Evolutionary conservation across 129 eudicot genomes (phyloP), one percentile per base, ranked within the genome.

Genomic region (Pulicaria dysenterica): DNA sequence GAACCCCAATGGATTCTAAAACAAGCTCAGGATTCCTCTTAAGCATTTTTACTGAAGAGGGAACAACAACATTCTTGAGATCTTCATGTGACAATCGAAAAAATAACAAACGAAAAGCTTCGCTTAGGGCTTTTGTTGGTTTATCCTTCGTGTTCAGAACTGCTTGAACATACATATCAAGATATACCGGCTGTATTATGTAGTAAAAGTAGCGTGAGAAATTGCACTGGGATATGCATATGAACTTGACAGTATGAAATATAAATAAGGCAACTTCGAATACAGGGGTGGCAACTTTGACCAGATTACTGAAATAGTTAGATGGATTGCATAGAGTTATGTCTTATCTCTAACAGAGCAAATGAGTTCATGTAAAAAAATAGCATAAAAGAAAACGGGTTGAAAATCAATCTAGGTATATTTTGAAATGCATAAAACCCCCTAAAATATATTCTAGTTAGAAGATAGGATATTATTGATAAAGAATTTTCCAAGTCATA

Each of bases 21-120:
- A 92, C 96, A 58, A 95, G 90, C 86, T 95, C 99, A 1, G 99
- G 99, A 64, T 91, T 95, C 80, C 99, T 87, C 73, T 95, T 95
- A 57, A 95, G 85, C 99, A 95, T 86, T 84, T 91, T 95, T 24
- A 95, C 81, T 63, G 94, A 86, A 60, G 97, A 83, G 17, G 99
- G 97, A 53, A 95, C 78, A 40, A 95, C 79, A 11, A 72, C 51
- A 54, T 31, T 85, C 77, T 81, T 89, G 67, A 91, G 91, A 77
- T 95, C 99, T 79, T 95, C 99, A 77, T 91, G 99, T 6, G 92
- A 63, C 43, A 95, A 72, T 74, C 58, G 77, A 41, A 77, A 65
- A 74, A 81, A 91, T 49, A 95, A 82, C 3, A 97, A 88, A 55
- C 77, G 55, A 69, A 95, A 95, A 38, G 99, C 95, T 81, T 88